Percentiles rank a stretch among this genome's conserved stretches.
Conservation (phyloP, 2,329 filamentous ascomycete genomes). For the Daldinia sp. region DNA sequence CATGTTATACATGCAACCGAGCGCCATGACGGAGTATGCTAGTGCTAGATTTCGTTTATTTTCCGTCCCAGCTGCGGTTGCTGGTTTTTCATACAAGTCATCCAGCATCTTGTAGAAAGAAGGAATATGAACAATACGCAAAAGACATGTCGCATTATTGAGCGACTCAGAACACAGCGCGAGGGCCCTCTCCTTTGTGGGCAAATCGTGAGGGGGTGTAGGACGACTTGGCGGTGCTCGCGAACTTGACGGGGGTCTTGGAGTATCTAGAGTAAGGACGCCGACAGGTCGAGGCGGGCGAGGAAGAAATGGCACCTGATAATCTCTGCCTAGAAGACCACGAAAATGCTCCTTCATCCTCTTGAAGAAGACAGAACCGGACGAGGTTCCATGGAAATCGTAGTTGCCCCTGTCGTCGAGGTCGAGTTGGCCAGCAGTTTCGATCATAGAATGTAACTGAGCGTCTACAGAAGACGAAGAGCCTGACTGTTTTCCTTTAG, state of each 20-base stretch:
- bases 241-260: slow-evolving; percentile 72
- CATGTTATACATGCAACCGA: slow-evolving; percentile 69
- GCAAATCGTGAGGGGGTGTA: slow-evolving; percentile 74
- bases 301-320: slow-evolving; percentile 70
- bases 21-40: slow-evolving; percentile 69
- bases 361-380: slow-evolving; percentile 87
- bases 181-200: slow-evolving; percentile 68
- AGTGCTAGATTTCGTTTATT: slow-evolving; percentile 71
- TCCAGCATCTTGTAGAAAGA: slow-evolving; percentile 77
- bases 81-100: slow-evolving; percentile 72
- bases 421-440: slow-evolving; percentile 89
- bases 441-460: slow-evolving; percentile 92
- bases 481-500: slow-evolving; percentile 54
- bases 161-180: slow-evolving; percentile 55
- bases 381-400: slow-evolving; percentile 96
- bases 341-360: slow-evolving; percentile 91
- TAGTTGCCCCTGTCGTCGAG: slow-evolving; percentile 91
- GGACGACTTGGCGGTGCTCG: slow-evolving; percentile 66
- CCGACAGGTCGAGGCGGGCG: slow-evolving; percentile 62
- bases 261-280: slow-evolving; percentile 75
- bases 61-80: slow-evolving; percentile 65
- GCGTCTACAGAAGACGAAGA: slow-evolving; percentile 64
- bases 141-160: slow-evolving; percentile 56
- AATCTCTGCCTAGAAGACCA: slow-evolving; percentile 75
- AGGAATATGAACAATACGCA: slow-evolving; percentile 76